Conservation (phyloP, 495 filamentous ascomycete genomes). For the Aspergillus bertholletiae region DNA sequence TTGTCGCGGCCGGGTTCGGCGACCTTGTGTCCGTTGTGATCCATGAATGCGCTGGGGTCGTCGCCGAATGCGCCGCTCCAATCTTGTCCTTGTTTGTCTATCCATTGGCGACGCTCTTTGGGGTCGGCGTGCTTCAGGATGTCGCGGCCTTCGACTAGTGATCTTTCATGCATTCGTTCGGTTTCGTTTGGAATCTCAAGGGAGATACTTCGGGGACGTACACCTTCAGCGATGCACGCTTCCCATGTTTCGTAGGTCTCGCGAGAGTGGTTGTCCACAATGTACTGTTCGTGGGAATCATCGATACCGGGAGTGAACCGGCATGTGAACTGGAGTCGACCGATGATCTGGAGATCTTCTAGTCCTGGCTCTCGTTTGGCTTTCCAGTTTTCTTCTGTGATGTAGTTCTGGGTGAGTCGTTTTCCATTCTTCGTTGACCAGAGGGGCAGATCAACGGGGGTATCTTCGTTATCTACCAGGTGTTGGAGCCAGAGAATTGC, state of each 20-base stretch:
- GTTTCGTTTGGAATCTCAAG: constrained; percentile 64
- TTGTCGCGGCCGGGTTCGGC: constrained; percentile 53
- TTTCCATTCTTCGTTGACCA: constrained; percentile 72
- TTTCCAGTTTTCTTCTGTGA: constrained; percentile 66
- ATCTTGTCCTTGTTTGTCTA: constrained; percentile 75
- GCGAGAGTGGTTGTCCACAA: constrained; percentile 81
- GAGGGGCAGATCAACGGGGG: constrained; percentile 76
- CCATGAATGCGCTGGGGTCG: constrained; percentile 54
- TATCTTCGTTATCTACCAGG: constrained; percentile 72
- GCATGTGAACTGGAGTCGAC: constrained; percentile 72
- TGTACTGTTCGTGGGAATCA: constrained; percentile 76
- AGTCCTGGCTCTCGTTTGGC: constrained; percentile 58
- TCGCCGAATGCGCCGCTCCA: constrained; percentile 85
- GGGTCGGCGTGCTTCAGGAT: constrained; percentile 67
- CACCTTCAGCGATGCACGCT: constrained; percentile 81
- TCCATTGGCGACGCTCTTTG: constrained; percentile 72
- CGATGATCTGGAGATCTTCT: constrained; percentile 72
- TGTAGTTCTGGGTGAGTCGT: constrained; percentile 85
- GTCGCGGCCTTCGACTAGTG: constrained; percentile 71
- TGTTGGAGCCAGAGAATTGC: constrained; percentile 83
- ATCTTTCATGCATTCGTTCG: constrained; percentile 72
- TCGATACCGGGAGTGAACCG: constrained; percentile 89
- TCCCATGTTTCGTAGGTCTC: constrained; percentile 96
- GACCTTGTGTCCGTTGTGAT: constrained; percentile 46
- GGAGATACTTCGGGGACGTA: constrained; percentile 62